These are phyloP conservation scores for Lyophyllum shimeji DNA, from an alignment of 768 basidiomycete species.

Conservation along the genomic window DNA sequence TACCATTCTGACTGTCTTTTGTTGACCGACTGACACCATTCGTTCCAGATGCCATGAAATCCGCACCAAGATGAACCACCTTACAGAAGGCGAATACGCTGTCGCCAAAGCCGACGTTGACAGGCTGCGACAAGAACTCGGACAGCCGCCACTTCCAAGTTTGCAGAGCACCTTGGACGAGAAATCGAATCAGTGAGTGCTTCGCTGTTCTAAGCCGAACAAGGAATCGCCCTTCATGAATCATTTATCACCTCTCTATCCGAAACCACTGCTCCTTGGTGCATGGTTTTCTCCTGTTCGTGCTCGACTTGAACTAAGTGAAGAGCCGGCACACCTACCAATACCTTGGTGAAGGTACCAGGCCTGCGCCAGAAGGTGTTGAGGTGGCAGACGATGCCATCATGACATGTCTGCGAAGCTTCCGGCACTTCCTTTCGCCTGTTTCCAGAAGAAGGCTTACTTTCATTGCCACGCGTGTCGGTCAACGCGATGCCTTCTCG, in stretches of 20 bases:
- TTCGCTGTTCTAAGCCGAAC: conserved; percentile 4
- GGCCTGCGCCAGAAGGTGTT: background rate
- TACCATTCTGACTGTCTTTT: background rate
- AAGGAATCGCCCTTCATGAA: background rate
- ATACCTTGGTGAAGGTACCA: background rate
- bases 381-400: background rate
- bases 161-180: conserved; percentile 76
- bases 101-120: conserved; percentile 77
- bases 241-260: background rate
- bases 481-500: too few relatives aligned
- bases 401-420: background rate
- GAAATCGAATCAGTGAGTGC: conserved; percentile 50
- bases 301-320: background rate
- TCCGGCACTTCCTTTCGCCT: background rate
- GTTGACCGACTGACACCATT: background rate
- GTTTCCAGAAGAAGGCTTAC: background rate
- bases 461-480: background rate
- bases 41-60: conserved; percentile 60
- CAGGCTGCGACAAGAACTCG: conserved; percentile 70
- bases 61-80: conserved; percentile 58
- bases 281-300: background rate
- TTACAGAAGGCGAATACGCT: conserved; percentile 78
- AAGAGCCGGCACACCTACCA: background rate
- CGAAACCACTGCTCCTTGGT: background rate
- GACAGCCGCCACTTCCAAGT: conserved; percentile 70